Percentiles rank a stretch among this genome's conserved stretches.
Evolutionary conservation across 176 grass and related monocot species (phyloP).

Genomic region (Oryza meyeriana): DNA sequence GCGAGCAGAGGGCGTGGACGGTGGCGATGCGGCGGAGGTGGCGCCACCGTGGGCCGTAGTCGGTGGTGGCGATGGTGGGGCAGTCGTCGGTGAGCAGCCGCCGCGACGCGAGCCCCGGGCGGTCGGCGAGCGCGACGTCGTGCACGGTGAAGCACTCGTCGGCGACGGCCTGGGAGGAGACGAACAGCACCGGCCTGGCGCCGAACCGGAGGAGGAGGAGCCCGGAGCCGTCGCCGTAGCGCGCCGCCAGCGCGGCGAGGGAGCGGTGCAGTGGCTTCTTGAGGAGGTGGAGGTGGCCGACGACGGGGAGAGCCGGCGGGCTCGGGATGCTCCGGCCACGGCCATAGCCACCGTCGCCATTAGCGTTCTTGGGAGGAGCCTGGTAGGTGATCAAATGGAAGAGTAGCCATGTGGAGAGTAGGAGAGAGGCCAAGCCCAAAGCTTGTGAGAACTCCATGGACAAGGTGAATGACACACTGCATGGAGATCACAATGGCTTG

Average conservation of each 20-base stretch:
- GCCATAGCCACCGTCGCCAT: not conserved
- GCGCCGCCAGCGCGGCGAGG: conserved; percentile 32
- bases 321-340: conserved; percentile 26
- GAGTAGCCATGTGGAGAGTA: conserved; percentile 6
- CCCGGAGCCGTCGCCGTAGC: conserved; percentile 33
- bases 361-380: not conserved
- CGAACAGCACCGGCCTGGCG: conserved; percentile 41
- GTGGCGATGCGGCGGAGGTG: conserved; percentile 63
- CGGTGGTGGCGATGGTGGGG: conserved; percentile 16
- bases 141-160: conserved; percentile 65
- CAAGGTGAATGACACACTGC: not conserved
- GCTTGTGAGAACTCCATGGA: conserved; percentile 23
- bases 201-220: conserved; percentile 62
- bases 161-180: conserved; percentile 49
- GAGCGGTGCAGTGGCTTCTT: conserved; percentile 63
- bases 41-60: conserved; percentile 53
- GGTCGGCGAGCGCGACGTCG: conserved; percentile 59
- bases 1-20: conserved; percentile 42
- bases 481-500: not conserved
- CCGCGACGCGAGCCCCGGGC: conserved; percentile 36
- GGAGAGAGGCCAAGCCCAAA: conserved; percentile 5
- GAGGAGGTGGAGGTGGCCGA: conserved; percentile 83
- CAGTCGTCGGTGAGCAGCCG: conserved; percentile 26
- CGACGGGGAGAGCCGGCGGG: conserved; percentile 40
- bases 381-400: not conserved